A percentile compares a stretch with the other conserved stretches of the same genome.
phyloP scores from a whole-genome alignment of 2,329 filamentous ascomycete species.

The Dactylellina sp. region DNA sequence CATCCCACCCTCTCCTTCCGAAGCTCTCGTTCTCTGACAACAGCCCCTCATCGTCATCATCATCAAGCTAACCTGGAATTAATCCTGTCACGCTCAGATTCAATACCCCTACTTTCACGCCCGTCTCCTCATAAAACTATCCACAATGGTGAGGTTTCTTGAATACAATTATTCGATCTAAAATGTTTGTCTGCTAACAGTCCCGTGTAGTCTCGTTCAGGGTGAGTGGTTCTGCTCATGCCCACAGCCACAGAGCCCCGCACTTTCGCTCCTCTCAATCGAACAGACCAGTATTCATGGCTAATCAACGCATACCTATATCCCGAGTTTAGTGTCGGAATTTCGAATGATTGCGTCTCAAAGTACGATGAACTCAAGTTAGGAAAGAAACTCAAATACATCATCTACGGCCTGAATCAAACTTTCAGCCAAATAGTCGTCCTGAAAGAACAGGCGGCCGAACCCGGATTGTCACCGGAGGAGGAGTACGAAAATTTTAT shows the following conservation, averaged over 20 bases:
- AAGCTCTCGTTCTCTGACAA: conserved; percentile 35
- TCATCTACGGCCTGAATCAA: conserved; percentile 87
- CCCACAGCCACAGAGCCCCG: conserved; percentile 2
- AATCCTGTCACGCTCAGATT: conserved; percentile 25
- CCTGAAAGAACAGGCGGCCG: conserved; percentile 73
- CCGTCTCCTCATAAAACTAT: conserved; percentile 8
- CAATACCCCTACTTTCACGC: conserved; percentile 20
- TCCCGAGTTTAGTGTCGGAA: conserved; percentile 57
- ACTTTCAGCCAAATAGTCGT: conserved; percentile 85
- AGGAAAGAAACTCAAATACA: conserved; percentile 80
- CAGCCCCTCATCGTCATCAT: conserved; percentile 34
- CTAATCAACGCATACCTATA: background rate
- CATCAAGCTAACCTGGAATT: conserved; percentile 34
- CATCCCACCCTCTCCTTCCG: conserved; percentile 32
- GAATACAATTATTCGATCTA: background rate
- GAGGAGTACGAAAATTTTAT: conserved; percentile 80
- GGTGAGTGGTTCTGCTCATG: conserved; percentile 28
- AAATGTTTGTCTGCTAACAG: background rate
- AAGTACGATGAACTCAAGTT: conserved; percentile 86
- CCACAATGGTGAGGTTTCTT: conserved; percentile 40
- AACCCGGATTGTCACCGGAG: conserved; percentile 70
- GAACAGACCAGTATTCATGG: background rate
- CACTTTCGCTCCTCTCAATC: conserved; percentile 6
- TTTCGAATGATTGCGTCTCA: conserved; percentile 64
- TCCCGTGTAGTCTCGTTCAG: conserved; percentile 40